These are phyloP conservation scores for Fusarium pseudonygamai DNA, from an alignment of 2,329 filamentous ascomycete species.

Conservation along the genomic window DNA sequence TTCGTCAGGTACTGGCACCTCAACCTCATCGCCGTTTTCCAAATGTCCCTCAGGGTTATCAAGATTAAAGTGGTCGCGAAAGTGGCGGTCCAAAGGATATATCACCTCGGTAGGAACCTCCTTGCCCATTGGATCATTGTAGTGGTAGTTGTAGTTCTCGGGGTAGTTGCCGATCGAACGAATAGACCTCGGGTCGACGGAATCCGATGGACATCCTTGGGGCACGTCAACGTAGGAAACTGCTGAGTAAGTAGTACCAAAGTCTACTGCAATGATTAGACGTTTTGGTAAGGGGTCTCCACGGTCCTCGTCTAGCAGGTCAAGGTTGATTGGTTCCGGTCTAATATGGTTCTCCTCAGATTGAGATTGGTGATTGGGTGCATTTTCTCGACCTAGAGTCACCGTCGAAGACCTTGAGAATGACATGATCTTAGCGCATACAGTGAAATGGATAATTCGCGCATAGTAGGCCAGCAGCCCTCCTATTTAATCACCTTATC, in stretches of 20 bases:
- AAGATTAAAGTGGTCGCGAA: not conserved
- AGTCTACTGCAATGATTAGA: not conserved
- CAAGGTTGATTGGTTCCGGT: not conserved
- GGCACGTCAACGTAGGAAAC: not conserved
- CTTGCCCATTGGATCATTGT: not conserved
- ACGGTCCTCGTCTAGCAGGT: fast-evolving
- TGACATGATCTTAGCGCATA: not conserved
- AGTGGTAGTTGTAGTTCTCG: not conserved
- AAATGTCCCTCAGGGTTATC: not conserved
- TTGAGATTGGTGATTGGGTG: not conserved
- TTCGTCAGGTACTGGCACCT: fast-evolving
- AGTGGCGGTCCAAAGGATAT: not conserved
- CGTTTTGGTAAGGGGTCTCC: not conserved
- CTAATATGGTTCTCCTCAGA: not conserved
- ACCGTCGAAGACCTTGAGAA: not conserved
- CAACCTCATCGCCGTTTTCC: fast-evolving
- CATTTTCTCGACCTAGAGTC: not conserved
- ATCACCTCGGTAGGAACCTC: not conserved
- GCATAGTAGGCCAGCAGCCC: not conserved
- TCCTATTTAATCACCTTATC: not conserved
- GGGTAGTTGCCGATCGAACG: not conserved
- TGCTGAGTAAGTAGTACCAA: not conserved
- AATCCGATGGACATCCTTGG: not conserved
- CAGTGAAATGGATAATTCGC: not conserved
- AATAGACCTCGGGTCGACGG: not conserved